phyloP scores from a whole-genome alignment of 129 eudicot species.

The Ambrosia artemisiifolia region DNA sequence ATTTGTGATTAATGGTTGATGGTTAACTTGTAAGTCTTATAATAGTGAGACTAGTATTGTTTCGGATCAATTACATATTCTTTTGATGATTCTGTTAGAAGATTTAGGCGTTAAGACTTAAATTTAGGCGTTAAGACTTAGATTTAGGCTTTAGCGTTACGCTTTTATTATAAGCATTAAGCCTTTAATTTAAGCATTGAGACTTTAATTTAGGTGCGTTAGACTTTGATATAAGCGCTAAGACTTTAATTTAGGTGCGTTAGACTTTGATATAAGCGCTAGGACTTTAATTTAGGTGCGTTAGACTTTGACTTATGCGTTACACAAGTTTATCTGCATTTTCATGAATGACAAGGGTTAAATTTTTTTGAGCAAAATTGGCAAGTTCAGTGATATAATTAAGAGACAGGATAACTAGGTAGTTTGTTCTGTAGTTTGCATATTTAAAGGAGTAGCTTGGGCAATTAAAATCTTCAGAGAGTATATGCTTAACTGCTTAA shows the following conservation, averaged over 20 bases:
- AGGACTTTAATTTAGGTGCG: not conserved
- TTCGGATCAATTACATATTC: not conserved
- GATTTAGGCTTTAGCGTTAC: no score
- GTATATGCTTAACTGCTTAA: not conserved
- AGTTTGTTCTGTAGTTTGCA: constrained; percentile 4
- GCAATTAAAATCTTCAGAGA: not conserved
- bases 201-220: no score
- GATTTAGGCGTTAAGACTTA: not conserved
- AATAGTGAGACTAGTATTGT: not conserved
- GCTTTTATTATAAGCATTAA: no score
- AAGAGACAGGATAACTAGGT: constrained; percentile 2
- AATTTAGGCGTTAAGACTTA: not conserved
- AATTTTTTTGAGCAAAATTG: not conserved
- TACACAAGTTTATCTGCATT: not conserved
- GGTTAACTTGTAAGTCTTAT: not conserved
- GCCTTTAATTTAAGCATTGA: no score
- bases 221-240: no score
- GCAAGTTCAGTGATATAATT: not conserved
- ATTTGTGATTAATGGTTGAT: not conserved
- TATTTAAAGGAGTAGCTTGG: not conserved
- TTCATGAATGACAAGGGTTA: not conserved
- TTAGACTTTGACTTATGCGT: not conserved
- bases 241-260: not conserved
- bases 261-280: not conserved
- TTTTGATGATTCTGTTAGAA: not conserved